These are phyloP conservation scores for Hordeum vulgare DNA, from an alignment of 176 grass and related monocot species.

Conservation along the genomic window MorexV3_pseudomolecules_assembly NC_058519.1:658513129-658513628, in stretches of 20 bases:
- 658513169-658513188: no score
- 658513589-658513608: no score
- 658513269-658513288: background rate
- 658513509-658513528: no score
- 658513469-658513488: no score
- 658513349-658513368: conserved; percentile 27
- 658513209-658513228: background rate
- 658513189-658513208: background rate
- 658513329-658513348: conserved; percentile 38
- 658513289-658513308: conserved; percentile 28
- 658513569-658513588: no score
- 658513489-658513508: no score
- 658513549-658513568: no score
- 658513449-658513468: no score
- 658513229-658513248: no score
- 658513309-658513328: conserved; percentile 47
- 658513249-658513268: conserved; percentile 6
- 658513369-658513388: conserved; percentile 50
- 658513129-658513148: background rate
- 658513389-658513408: conserved; percentile 58
- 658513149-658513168: background rate
- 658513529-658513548: no score
- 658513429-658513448: background rate
- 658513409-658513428: conserved; percentile 84
- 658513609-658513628: no score